Base-by-base conservation (phyloP, 176 grass and related monocot genomes). In the Cenchrus americanus region DNA sequence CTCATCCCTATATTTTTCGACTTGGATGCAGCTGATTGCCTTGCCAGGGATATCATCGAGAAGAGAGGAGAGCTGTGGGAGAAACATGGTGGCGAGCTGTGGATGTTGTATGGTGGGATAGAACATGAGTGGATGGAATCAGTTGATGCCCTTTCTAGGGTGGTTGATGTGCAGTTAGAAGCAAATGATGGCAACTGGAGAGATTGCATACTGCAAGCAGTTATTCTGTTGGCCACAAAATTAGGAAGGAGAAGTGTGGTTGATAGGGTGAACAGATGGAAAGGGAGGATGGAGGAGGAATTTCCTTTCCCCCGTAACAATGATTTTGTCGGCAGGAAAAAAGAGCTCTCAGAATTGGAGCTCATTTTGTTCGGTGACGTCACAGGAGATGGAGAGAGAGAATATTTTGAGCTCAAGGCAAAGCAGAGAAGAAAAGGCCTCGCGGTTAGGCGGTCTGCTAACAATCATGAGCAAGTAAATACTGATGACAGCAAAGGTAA, bases 61-160 rank as follows among this genome's bases (percentile, higher is more conserved):
- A 98, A 91, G 87, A 91, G 96, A 79, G 96, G 96, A 79, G 96
- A 95, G 34, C 55, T 94, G 80, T 98, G 96, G 96, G 93, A 98
- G 76, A 95, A 92, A 80, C 87, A 98, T 88, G 96, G 96, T 30
- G 96, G 96, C 77, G 96, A 98, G 73, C 80, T 98, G 27, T 98
- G 96, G 96, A 93, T 98, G 93, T 84, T 92, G 60, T 98, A 98
- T 78, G 96, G 93, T 72, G 96, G 96, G 41, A 77, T 98, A 63
- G 93, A 95, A 75, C 86, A 90, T 60, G 93, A 98, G 77, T 98
- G 96, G 96, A 94, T 82, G 86, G 93, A 98, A 78, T 90, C 89
- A 14, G 53, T 98, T 75, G 96, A 98, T 89, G 80, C 92, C 75
- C 91, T 98, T 84, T 90, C 91, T 44, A 77, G 91, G 83, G 87